These are phyloP conservation scores for Phlyctochytrium bullatum DNA, from an alignment of 192 early-diverging fungal genomes.

Conservation along the genomic window DNA sequence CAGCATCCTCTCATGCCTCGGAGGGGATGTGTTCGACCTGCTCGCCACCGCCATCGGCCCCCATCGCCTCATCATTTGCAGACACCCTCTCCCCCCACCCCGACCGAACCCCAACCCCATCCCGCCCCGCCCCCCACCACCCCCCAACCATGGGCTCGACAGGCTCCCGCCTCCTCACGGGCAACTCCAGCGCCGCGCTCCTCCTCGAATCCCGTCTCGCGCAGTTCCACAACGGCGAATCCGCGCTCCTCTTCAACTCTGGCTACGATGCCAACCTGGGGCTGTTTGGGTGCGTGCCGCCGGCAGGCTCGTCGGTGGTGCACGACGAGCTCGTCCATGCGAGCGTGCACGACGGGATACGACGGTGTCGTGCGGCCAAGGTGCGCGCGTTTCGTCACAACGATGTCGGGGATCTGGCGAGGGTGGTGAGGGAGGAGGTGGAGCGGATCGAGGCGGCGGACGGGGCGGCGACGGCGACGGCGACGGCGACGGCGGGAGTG, in stretches of 20 bases:
- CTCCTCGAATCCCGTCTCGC: slow-evolving; percentile 63
- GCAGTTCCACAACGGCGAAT: slow-evolving; percentile 54
- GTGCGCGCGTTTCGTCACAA: slow-evolving; percentile 64
- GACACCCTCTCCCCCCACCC: no score
- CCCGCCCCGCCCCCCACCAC: background rate
- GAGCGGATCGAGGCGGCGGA: slow-evolving; percentile 6
- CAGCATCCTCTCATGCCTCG: slow-evolving; percentile 33
- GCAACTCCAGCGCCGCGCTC: slow-evolving; percentile 64
- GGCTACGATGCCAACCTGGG: slow-evolving; percentile 82
- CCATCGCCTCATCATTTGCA: no score
- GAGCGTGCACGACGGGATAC: slow-evolving; percentile 79
- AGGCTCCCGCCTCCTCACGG: slow-evolving; percentile 72
- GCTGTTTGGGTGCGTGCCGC: slow-evolving; percentile 66
- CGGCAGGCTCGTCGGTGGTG: slow-evolving; percentile 61
- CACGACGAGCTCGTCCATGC: slow-evolving; percentile 78
- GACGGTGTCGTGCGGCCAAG: slow-evolving; percentile 37
- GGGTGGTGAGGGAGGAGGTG: slow-evolving; percentile 11
- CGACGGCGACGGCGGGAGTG: slow-evolving; percentile 19
- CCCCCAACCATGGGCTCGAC: slow-evolving; percentile 59
- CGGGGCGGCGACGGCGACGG: background rate
- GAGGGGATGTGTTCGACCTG: slow-evolving; percentile 22
- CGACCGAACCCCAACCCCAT: no score
- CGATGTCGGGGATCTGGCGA: slow-evolving; percentile 52
- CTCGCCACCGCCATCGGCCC: no score
- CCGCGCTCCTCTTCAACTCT: slow-evolving; percentile 77